These are phyloP conservation scores for Venturia pyrina DNA, from an alignment of 2,329 filamentous ascomycete species.

Conservation along the genomic window DNA sequence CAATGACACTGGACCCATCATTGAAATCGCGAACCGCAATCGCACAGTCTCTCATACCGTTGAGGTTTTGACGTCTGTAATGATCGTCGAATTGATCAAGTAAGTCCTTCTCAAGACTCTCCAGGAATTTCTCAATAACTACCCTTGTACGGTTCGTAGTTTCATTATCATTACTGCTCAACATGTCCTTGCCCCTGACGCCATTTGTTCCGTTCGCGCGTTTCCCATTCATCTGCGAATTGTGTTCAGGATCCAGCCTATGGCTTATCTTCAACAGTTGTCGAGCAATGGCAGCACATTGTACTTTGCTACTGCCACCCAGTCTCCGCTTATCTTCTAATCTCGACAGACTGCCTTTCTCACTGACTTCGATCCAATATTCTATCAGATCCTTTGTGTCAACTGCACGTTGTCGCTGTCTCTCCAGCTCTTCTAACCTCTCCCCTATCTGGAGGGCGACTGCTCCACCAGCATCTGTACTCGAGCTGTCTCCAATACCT, in stretches of 20 bases:
- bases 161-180: slow-evolving; percentile 21
- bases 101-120: slow-evolving; percentile 89
- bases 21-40: slow-evolving; percentile 93
- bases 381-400: slow-evolving; percentile 93
- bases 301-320: slow-evolving; percentile 83
- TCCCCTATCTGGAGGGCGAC: slow-evolving; percentile 92
- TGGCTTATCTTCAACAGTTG: slow-evolving; percentile 93
- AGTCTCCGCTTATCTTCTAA: slow-evolving; percentile 80
- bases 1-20: slow-evolving; percentile 89
- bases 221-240: slow-evolving; percentile 7
- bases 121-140: slow-evolving; percentile 91
- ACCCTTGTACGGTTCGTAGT: slow-evolving; percentile 59
- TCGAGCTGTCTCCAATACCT: slow-evolving; percentile 27
- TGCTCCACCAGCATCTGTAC: slow-evolving; percentile 59
- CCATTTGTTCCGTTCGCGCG: slow-evolving; percentile 23
- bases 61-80: slow-evolving; percentile 88
- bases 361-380: slow-evolving; percentile 93
- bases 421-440: slow-evolving; percentile 84
- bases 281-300: slow-evolving; percentile 85
- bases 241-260: slow-evolving; percentile 60
- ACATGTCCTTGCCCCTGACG: slow-evolving; percentile 30
- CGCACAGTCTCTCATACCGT: slow-evolving; percentile 96
- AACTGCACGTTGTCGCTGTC: slow-evolving; percentile 77
- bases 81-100: slow-evolving; percentile 96
- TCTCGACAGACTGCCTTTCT: slow-evolving; percentile 75